Base-by-base conservation (phyloP, 257 asterid genomes). In the Gentiana straminea region DNA sequence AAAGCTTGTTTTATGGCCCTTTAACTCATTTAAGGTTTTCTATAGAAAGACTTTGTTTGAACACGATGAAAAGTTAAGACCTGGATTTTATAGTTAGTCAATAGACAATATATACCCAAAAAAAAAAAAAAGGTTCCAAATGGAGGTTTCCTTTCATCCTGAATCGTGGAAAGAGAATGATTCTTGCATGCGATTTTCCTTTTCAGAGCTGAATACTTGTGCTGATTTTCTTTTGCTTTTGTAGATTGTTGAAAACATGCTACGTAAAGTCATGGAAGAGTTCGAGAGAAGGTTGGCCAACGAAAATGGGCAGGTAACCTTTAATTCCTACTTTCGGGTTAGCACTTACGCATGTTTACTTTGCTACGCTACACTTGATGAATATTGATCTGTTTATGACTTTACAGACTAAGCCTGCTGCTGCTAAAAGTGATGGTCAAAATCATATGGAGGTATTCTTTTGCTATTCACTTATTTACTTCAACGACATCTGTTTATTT, bases 161-260 rank as follows among this genome's bases (percentile, higher is more conserved):
- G 24, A 24, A 24, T 24, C 24, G 24, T 11, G 13, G 35, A 35
- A 35, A 12, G 15, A 37, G 37, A 4, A 43, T 48, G 36, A 50
- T 62, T 10, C 2, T 41, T 1, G 46, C 46, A 41, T 41, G 7
- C 46, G 7, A 0, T 41, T 41, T 24, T 41, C 9, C 46, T 41
- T 39, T 39, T 2, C 10, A 3, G 8, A 41, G 46, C 9, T 41
- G 46, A 41, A 5, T 41, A 10, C 46, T 41, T 1, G 9, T 41
- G 0, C 46, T 41, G 46, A 64, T 44, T 33, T 7, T 52, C 57
- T 64, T 65, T 49, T 34, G 64, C 52, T 65, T 62, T 37, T 57
- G 58, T 89, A 90, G 97, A 66, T 86, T 70, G 85, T 90, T 70
- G 97, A 85, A 72, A 71, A 55, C 78, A 74, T 86, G 74, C 68